phyloP scores from a whole-genome alignment of 257 asterid genomes.

The Fraxinus americana region DNA sequence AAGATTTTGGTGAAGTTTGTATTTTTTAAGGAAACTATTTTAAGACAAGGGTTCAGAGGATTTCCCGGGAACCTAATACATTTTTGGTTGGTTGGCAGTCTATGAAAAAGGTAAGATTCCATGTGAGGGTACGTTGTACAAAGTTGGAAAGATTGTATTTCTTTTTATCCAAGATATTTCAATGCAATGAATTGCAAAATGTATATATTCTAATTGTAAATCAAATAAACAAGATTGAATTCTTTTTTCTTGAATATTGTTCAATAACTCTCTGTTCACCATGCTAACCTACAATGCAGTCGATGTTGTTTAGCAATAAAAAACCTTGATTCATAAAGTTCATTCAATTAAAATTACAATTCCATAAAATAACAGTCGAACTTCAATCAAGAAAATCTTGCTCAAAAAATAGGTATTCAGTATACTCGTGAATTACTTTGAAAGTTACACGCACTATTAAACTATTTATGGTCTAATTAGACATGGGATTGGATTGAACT shows the following conservation, averaged over 20 bases:
- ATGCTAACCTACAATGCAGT: too few relatives aligned
- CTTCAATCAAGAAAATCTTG: not conserved
- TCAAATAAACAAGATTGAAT: too few relatives aligned
- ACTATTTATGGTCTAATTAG: too few relatives aligned
- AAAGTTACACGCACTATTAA: too few relatives aligned
- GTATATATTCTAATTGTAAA: too few relatives aligned
- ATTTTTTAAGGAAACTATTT: not conserved
- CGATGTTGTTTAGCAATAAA: too few relatives aligned
- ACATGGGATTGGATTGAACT: too few relatives aligned
- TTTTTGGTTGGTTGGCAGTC: not conserved
- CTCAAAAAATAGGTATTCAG: conserved; percentile 76
- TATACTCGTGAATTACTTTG: conserved; percentile 57
- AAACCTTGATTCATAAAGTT: not conserved
- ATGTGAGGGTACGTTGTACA: not conserved
- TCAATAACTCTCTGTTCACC: too few relatives aligned
- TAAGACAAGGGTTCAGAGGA: conserved; percentile 22
- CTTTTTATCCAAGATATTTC: too few relatives aligned
- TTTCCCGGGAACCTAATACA: conserved; percentile 22
- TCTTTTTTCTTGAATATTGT: too few relatives aligned
- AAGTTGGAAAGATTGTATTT: too few relatives aligned
- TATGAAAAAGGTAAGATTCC: not conserved
- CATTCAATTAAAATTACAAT: not conserved
- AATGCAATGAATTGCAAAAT: too few relatives aligned
- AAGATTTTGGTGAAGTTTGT: conserved; percentile 17
- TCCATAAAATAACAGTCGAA: conserved; percentile 1